These are phyloP conservation scores for Candida anglica DNA, from an alignment of 805 yeast genomes.

Conservation along the genomic window DNA sequence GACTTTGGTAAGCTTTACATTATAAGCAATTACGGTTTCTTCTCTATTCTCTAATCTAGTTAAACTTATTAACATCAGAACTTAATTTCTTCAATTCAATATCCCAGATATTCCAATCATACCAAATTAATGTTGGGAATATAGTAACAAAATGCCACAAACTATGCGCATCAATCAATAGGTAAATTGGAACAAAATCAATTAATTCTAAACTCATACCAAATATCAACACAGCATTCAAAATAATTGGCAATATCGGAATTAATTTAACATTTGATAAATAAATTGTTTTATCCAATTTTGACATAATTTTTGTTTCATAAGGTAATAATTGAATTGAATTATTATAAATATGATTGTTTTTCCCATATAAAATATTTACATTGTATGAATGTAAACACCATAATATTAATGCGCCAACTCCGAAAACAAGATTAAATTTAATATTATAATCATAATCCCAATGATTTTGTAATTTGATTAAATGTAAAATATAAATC, in stretches of 20 bases:
- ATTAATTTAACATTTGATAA: conserved; percentile 21
- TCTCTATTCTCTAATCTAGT: neutral
- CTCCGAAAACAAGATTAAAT: conserved; percentile 29
- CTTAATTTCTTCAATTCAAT: conserved; percentile 26
- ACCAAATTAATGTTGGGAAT: conserved; percentile 74
- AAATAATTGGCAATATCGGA: conserved; percentile 31
- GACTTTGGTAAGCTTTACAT: too few species aligned
- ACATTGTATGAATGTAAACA: conserved; percentile 23
- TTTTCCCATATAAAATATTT: conserved; percentile 9
- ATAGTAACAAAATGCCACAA: conserved; percentile 91
- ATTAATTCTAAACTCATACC: conserved; percentile 31
- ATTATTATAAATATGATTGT: conserved; percentile 23
- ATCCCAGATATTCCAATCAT: conserved; percentile 53
- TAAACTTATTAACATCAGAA: conserved; percentile 5
- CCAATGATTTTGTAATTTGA: conserved; percentile 27
- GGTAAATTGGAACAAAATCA: conserved; percentile 31
- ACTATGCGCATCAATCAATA: conserved; percentile 74
- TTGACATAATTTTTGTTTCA: conserved; percentile 31
- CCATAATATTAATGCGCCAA: conserved; percentile 29
- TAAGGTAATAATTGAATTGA: conserved; percentile 36
- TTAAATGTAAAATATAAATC: conserved; percentile 23
- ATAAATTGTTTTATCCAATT: conserved; percentile 23
- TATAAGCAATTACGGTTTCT: neutral
- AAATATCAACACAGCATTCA: conserved; percentile 27
- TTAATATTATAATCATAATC: conserved; percentile 34